Base-by-base conservation (phyloP, 805 yeast genomes). In the Candida schatavii region DNA sequence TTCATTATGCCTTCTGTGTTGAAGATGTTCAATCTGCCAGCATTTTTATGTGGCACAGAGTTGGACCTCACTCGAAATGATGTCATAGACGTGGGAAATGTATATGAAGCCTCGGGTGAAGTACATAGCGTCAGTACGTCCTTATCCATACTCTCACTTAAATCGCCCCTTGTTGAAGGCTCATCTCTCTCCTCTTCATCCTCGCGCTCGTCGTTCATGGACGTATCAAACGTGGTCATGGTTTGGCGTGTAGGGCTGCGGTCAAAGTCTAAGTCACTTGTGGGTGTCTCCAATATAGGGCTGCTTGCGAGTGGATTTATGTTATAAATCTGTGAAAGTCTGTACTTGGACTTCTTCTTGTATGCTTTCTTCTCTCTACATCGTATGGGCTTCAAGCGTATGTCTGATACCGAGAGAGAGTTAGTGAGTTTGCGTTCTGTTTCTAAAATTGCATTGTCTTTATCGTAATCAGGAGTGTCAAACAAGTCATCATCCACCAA, bases 341-440 rank as follows among this genome's bases (percentile, higher is more conserved):
- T 54, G 47, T 69, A 68, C 28, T 59, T 57, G n/a, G 72, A 64
- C 48, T 66, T 70, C 55, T 67, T 67, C 52, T 67, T 69, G 44
- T 61, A 52, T 2, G 68, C 59, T 41, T 59, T 64, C 21, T 58
- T 54, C 21, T 49, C 47, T 40, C 43, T 51, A 47, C 73, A 67
- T 40, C 66, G 47, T n/a, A 70, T 59, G 4, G 75, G 75, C 48
- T 68, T 68, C 38, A 70, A 52, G 35, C 55, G 54, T 37, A 70
- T 54, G 47, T 62, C 59, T 2, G 71, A 62, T 14, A 68, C 50
- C n/a, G 74, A 69, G 11, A 48, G 45, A 22, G 55, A 43, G 39
- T 52, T 53, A 5, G 45, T 42, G 33, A 56, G 46, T 22, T 27
- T 21, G 11, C 20, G 35, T 17, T 31, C 35, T 15, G 27, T 39